These are phyloP conservation scores for Ceratorhiza oryzae-sativae DNA, from an alignment of 1,284 basidiomycete genomes.

Conservation along the genomic window DNA sequence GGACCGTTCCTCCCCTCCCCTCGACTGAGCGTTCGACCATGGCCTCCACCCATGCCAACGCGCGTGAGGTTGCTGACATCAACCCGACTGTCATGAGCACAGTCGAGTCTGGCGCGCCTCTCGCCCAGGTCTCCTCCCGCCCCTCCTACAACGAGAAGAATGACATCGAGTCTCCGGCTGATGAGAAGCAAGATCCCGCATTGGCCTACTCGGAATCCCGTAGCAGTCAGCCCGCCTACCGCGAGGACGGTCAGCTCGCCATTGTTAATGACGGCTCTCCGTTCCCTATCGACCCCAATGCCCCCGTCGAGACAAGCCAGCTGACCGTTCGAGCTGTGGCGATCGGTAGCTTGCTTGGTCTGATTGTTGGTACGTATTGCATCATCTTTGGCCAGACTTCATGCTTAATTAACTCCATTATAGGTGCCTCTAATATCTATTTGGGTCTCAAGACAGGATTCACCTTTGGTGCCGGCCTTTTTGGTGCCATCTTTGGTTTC, in stretches of 20 bases:
- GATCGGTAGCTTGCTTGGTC: conserved; percentile 67
- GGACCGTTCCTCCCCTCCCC: conserved; percentile 25
- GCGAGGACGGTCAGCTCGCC: conserved; percentile 25
- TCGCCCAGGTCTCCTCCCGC: conserved; percentile 31
- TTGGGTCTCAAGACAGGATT: conserved; percentile 74
- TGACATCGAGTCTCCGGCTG: conserved; percentile 20
- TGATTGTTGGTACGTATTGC: conserved; percentile 54
- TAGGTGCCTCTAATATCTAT: conserved; percentile 71
- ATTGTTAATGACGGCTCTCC: conserved; percentile 48
- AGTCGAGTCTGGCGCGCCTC: conserved; percentile 33
- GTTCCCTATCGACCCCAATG: conserved; percentile 62
- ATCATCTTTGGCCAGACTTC: not conserved
- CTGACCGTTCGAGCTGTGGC: conserved; percentile 66
- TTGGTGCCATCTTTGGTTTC: conserved; percentile 70
- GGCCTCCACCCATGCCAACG: conserved; percentile 11
- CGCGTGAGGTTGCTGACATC: conserved; percentile 21
- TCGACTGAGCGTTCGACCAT: conserved; percentile 28
- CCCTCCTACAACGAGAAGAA: conserved; percentile 31
- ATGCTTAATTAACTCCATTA: conserved; percentile 45
- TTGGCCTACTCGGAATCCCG: conserved; percentile 27
- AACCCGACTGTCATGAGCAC: conserved; percentile 36
- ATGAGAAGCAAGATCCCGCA: conserved; percentile 26
- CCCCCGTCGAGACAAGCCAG: conserved; percentile 61
- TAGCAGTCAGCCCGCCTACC: not conserved
- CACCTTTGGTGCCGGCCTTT: conserved; percentile 69